Evolutionary conservation across 371 early-diverging fungal genomes (phyloP).

Genomic region (Actinomortierella wolfii): DNA sequence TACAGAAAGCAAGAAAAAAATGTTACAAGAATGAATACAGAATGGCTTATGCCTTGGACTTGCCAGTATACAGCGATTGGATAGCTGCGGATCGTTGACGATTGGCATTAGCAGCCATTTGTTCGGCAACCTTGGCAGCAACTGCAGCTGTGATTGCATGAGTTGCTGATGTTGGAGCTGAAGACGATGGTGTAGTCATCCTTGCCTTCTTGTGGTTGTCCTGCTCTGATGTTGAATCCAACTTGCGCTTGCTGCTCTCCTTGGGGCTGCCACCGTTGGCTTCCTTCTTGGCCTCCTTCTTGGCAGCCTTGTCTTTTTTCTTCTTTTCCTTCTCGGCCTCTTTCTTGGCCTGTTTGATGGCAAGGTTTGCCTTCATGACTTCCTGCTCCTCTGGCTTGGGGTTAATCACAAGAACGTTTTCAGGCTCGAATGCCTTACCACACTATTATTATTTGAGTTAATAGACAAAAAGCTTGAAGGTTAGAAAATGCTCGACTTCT

Average conservation of each 20-base stretch:
- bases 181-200: slow-evolving; percentile 12
- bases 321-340: slow-evolving; percentile 62
- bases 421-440: slow-evolving; percentile 59
- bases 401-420: slow-evolving; percentile 79
- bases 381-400: slow-evolving; percentile 70
- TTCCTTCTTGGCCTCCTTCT: slow-evolving; percentile 53
- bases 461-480: neutral
- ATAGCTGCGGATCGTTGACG: slow-evolving; percentile 37
- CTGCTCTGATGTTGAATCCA: slow-evolving; percentile 9
- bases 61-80: slow-evolving; percentile 24
- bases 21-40: no score
- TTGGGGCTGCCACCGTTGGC: slow-evolving; percentile 18
- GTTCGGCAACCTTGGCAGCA: slow-evolving; percentile 58
- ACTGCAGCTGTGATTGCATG: slow-evolving; percentile 55
- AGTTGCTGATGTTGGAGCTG: slow-evolving; percentile 18
- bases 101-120: slow-evolving; percentile 52
- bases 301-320: slow-evolving; percentile 32
- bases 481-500: slow-evolving; percentile 1
- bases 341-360: slow-evolving; percentile 59
- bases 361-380: slow-evolving; percentile 56
- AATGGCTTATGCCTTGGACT: no score
- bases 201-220: no score
- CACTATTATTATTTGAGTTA: slow-evolving; percentile 55
- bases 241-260: slow-evolving; percentile 29
- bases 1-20: no score